Percentiles rank a stretch among this genome's conserved stretches.
phyloP scores from a whole-genome alignment of 495 filamentous ascomycete species.

The Neurospora sp. region DNA sequence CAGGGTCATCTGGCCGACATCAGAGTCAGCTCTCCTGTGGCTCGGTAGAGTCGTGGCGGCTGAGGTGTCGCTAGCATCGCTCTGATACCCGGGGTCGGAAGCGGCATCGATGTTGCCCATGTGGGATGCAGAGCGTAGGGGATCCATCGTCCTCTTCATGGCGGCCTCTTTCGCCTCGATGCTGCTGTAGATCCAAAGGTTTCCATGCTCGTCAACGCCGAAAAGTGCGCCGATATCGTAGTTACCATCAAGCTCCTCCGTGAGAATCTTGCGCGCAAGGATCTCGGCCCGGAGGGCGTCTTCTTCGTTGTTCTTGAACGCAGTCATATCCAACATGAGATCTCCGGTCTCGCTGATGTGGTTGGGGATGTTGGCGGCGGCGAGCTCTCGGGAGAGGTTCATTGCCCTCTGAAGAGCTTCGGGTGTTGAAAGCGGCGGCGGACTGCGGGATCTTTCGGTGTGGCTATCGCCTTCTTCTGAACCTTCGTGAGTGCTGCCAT shows the following conservation, averaged over 20 bases:
- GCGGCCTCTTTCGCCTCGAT: slow-evolving; percentile 83
- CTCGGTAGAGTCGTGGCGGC: slow-evolving; percentile 26
- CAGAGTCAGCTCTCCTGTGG: slow-evolving; percentile 53
- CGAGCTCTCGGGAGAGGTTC: slow-evolving; percentile 77
- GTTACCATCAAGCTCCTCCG: slow-evolving; percentile 86
- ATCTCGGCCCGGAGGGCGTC: slow-evolving; percentile 85
- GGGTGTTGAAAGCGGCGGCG: slow-evolving; percentile 59
- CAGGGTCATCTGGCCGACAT: slow-evolving; percentile 53
- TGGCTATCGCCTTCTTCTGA: slow-evolving; percentile 27
- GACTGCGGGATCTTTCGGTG: slow-evolving; percentile 57
- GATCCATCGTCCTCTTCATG: slow-evolving; percentile 36
- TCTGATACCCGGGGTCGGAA: slow-evolving; percentile 91
- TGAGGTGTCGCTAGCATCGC: slow-evolving; percentile 46
- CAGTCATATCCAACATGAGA: slow-evolving; percentile 96
- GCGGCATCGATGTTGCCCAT: slow-evolving; percentile 58
- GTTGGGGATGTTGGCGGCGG: slow-evolving; percentile 80
- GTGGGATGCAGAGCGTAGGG: slow-evolving; percentile 33
- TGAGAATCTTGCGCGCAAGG: slow-evolving; percentile 88
- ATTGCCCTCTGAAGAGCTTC: slow-evolving; percentile 79
- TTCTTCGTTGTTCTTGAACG: slow-evolving; percentile 87
- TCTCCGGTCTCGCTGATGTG: slow-evolving; percentile 90
- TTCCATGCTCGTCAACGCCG: slow-evolving; percentile 87
- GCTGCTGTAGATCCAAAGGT: slow-evolving; percentile 97
- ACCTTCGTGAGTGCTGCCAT: slow-evolving; percentile 25
- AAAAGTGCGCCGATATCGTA: slow-evolving; percentile 96